Conservation (phyloP, 345 rosid species). For the Citrus maxima region DNA sequence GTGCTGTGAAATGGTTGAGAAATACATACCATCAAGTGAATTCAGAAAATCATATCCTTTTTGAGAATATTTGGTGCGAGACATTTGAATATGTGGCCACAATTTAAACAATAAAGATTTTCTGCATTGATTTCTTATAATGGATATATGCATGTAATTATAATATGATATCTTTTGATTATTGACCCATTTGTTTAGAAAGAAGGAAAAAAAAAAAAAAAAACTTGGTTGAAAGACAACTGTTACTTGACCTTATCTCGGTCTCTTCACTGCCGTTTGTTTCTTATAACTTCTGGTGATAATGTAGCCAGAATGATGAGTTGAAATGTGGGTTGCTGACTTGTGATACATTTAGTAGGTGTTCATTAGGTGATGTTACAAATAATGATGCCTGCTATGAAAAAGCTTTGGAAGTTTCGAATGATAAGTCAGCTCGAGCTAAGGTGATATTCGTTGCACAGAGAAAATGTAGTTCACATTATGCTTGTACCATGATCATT, state of each 20-base stretch:
- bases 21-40: not conserved
- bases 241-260: not conserved
- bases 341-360: too few species aligned
- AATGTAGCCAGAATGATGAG: not conserved
- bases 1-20: not conserved
- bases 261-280: not conserved
- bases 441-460: too few species aligned
- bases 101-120: not conserved
- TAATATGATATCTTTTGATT: not conserved
- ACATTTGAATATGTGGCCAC: not conserved
- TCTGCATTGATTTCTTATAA: not conserved
- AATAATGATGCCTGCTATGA: not conserved
- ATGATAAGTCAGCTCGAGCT: too few species aligned
- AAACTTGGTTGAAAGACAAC: not conserved
- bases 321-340: not conserved
- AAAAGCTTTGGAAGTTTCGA: too few species aligned
- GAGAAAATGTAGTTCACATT: slow-evolving; percentile 1
- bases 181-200: not conserved
- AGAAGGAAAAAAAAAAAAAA: not conserved
- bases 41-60: not conserved
- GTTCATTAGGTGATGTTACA: slow-evolving; percentile 88
- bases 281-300: not conserved
- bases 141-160: not conserved
- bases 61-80: not conserved
- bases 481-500: slow-evolving; percentile 6